Base-by-base conservation (phyloP, 1,139 yeast species). In the Torulaspora pretoriensis region DNA sequence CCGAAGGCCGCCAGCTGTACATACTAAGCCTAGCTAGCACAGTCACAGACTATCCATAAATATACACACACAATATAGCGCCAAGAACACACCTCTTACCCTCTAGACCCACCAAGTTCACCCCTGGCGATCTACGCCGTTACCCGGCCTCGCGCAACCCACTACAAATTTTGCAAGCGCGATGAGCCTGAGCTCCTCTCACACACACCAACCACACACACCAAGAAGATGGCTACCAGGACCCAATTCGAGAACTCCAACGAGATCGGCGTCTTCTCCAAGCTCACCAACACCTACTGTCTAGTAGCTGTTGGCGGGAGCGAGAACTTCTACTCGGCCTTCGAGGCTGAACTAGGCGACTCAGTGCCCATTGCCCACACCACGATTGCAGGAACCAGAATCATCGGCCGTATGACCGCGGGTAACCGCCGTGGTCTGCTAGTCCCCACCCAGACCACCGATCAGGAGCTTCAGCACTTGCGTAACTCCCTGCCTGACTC, bases 391-490 rank as follows among this genome's bases (percentile, higher is more conserved):
- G 98, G 98, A 57, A 89, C 96, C 58, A 84, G 98, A 71, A 94
- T 94, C 55, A 87, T 94, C 50, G 99, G 99, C 57, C 80, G 98
- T 68, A 86, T 94, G 96, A 86, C 96, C 34, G 97, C 97, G 33
- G 99, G 99, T 63, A 94, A 94, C 76, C 83, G 98, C 74, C 80
- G 97, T 67, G 99, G 99, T 34, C 74, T 94, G 55, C 77, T 94
- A 48, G 98, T 94, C 13, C 99, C 99, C 50, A 87, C 95, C 24
- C 96, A 90, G 69, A 94, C 98, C 42, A 88, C 97, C n/a, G 99
- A 94, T 68, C 98, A 92, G 71, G 99, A 94, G 70, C 80, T 94
- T 59, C 94, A 89, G 83, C 98, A 94, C 70, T 73, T 94, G 64
- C 81, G 99, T 78, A 94, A 94, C 73, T 83, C 96, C 51, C 77